These are phyloP conservation scores for Pleurotus ostreatus DNA, from an alignment of 768 basidiomycete genomes.

Conservation along the genomic window DNA sequence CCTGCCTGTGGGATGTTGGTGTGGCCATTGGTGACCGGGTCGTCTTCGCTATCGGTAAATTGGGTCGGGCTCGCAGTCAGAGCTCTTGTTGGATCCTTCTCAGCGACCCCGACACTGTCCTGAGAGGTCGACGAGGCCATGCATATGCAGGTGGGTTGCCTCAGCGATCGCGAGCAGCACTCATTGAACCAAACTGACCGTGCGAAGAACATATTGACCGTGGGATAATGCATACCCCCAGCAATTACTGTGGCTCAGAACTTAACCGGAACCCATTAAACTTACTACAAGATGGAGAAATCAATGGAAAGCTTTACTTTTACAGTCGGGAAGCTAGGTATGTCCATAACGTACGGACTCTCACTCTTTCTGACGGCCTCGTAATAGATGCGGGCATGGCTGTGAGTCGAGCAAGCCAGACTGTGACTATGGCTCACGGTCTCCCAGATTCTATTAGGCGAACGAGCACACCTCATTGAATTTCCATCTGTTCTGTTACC, in stretches of 20 bases:
- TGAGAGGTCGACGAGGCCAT: constrained; percentile 6
- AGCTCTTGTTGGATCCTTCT: neutral
- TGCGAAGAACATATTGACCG: neutral
- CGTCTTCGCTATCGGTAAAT: constrained; percentile 12
- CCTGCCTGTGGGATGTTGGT: neutral
- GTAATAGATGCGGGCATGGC: constrained; percentile 87
- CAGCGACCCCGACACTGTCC: neutral
- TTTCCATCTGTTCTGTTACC: constrained; percentile 95
- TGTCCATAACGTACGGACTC: constrained; percentile 19
- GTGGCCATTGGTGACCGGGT: neutral
- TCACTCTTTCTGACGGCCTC: neutral
- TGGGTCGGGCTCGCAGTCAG: constrained; percentile 14
- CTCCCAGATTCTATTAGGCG: constrained; percentile 81
- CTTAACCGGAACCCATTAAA: neutral
- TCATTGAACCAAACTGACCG: neutral
- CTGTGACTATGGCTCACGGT: neutral
- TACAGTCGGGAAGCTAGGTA: constrained; percentile 94
- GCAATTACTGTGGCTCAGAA: no score
- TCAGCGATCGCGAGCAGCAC: no score
- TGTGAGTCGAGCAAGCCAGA: constrained; percentile 37
- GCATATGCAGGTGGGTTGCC: neutral
- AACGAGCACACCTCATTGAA: constrained; percentile 94
- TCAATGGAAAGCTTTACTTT: constrained; percentile 76
- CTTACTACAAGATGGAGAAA: constrained; percentile 21
- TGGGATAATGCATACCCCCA: neutral